phyloP scores from a whole-genome alignment of 495 filamentous ascomycete genomes.

The Xanthoparmelia taractica region DNA sequence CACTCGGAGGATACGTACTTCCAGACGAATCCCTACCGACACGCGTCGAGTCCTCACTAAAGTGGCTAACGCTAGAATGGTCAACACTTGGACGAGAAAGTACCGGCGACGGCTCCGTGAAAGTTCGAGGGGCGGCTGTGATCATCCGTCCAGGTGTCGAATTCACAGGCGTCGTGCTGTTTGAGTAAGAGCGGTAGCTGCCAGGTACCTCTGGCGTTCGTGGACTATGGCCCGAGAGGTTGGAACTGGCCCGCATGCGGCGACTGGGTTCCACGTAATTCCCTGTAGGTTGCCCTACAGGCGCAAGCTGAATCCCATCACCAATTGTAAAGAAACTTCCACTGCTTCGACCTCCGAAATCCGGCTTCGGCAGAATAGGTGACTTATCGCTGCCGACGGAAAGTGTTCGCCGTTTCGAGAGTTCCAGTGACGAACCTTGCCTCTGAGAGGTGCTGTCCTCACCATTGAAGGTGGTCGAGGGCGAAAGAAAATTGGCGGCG shows the following conservation, averaged over 20 bases:
- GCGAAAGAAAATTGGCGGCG: constrained; percentile 44
- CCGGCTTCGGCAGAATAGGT: constrained; percentile 39
- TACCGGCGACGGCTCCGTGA: constrained; percentile 21
- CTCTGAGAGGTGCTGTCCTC: constrained; percentile 36
- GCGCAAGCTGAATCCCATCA: constrained; percentile 11
- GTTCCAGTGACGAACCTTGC: constrained; percentile 39
- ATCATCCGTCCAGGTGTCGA: constrained; percentile 18
- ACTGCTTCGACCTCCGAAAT: constrained; percentile 26
- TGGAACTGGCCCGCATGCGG: constrained; percentile 32
- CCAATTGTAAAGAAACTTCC: constrained; percentile 26
- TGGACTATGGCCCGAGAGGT: constrained; percentile 39
- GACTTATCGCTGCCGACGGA: constrained; percentile 59
- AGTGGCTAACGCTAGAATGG: constrained; percentile 15
- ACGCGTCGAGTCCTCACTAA: constrained; percentile 23
- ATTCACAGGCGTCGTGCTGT: constrained; percentile 24
- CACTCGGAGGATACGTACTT: constrained; percentile 14
- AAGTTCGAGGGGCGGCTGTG: constrained; percentile 17
- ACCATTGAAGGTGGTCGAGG: constrained; percentile 31
- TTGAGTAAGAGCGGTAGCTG: constrained; percentile 28
- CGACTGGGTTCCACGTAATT: constrained; percentile 14
- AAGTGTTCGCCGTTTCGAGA: constrained; percentile 43
- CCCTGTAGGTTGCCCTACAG: constrained; percentile 3
- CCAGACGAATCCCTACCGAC: constrained; percentile 3
- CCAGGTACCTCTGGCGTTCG: constrained; percentile 27
- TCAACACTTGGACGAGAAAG: constrained; percentile 23